phyloP scores from a whole-genome alignment of 169 alveolate species.

The Perkinsus marinus region DNA sequence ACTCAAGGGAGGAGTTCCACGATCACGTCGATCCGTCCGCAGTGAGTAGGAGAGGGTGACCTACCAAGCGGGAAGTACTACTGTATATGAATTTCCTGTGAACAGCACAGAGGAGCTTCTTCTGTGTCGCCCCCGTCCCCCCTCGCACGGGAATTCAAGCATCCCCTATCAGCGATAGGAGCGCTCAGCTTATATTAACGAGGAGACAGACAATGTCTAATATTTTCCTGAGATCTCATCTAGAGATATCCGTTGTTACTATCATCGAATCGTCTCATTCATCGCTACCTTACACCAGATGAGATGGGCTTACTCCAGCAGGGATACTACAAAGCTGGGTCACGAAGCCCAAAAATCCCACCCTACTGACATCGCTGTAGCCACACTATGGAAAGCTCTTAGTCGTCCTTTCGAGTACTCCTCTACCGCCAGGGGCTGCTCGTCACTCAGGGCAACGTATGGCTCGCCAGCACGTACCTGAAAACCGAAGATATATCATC shows the following conservation, averaged over 20 bases:
- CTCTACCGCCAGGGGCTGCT: background rate
- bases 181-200: too few species aligned
- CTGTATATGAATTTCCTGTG: slow-evolving; percentile 68
- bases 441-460: background rate
- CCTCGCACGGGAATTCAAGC: slow-evolving; percentile 25
- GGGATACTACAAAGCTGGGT: background rate
- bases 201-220: too few species aligned
- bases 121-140: slow-evolving; percentile 68
- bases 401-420: background rate
- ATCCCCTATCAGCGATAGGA: too few species aligned
- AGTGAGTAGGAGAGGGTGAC: too few species aligned
- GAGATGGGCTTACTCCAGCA: background rate
- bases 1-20: background rate
- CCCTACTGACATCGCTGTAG: too few species aligned
- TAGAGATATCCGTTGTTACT: too few species aligned
- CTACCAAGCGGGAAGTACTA: too few species aligned
- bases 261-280: too few species aligned
- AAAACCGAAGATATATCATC: background rate
- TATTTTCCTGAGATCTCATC: too few species aligned
- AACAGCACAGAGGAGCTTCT: slow-evolving; percentile 72
- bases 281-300: background rate
- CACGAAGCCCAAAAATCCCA: too few species aligned
- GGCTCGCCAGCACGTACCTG: background rate
- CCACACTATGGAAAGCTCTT: background rate
- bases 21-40: background rate